Evolutionary conservation across 1,284 basidiomycete species (phyloP).

Genomic region (Trametes polyzona): DNA sequence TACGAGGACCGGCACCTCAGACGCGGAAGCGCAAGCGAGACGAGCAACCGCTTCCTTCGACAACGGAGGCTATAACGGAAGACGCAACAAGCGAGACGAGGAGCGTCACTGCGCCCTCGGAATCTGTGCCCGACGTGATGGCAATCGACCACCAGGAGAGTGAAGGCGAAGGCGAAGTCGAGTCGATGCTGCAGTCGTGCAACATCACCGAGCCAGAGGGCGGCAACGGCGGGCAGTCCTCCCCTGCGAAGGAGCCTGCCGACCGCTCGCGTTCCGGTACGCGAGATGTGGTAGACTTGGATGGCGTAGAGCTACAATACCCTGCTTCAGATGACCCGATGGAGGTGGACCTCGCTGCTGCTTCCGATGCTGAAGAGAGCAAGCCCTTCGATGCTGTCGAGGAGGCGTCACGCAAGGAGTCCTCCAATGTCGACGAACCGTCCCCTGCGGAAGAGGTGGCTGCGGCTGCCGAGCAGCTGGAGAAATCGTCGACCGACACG

Average conservation of each 20-base stretch:
- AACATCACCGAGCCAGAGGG: slow-evolving; percentile 25
- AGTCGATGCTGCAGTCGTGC: slow-evolving; percentile 33
- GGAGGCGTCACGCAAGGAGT: neutral
- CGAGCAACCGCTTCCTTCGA: slow-evolving; percentile 4
- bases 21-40: slow-evolving; percentile 39
- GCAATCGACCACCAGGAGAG: slow-evolving; percentile 20
- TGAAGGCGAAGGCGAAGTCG: slow-evolving; percentile 31
- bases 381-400: neutral
- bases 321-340: slow-evolving; percentile 22
- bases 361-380: neutral
- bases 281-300: neutral
- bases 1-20: slow-evolving; percentile 25
- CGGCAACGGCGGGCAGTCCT: slow-evolving; percentile 10
- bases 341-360: slow-evolving; percentile 20
- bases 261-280: neutral
- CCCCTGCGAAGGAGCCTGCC: slow-evolving; percentile 7
- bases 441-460: neutral
- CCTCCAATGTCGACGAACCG: slow-evolving; percentile 18
- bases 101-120: slow-evolving; percentile 3
- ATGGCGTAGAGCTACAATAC: slow-evolving; percentile 22
- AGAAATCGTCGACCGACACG: neutral
- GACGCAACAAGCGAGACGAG: neutral
- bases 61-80: neutral
- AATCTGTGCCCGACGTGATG: neutral
- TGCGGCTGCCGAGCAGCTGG: neutral